A percentile compares a stretch with the other conserved stretches of the same genome.
These are phyloP conservation scores for Torulaspora microellipsoides DNA, from an alignment of 805 yeast genomes.

Conservation along the genomic window DNA sequence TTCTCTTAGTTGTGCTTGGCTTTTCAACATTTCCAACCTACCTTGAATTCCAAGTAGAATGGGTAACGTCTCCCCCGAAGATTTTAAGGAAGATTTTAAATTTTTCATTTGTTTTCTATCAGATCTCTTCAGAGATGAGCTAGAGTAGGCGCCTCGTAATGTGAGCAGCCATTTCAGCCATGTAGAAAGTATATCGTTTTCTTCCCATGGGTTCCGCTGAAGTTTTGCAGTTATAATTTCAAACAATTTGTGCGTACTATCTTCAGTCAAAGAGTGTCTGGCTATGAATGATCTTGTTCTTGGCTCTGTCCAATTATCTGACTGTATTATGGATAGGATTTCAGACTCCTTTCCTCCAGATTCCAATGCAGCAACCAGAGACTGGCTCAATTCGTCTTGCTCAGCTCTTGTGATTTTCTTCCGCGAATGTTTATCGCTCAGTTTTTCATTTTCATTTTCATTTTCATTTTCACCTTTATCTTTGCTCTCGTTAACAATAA, in stretches of 20 bases:
- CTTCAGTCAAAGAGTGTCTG: conserved; percentile 39
- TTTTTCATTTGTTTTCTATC: conserved; percentile 43
- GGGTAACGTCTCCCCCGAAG: conserved; percentile 58
- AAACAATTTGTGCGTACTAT: conserved; percentile 41
- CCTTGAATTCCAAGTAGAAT: conserved; percentile 80
- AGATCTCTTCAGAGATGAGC: conserved; percentile 22
- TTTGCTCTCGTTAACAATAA: conserved; percentile 18
- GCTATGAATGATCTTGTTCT: conserved; percentile 31
- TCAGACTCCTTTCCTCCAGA: conserved; percentile 24
- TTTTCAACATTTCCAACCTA: conserved; percentile 65
- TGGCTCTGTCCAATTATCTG: conserved; percentile 29
- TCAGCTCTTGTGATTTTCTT: conserved; percentile 25
- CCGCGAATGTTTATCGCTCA: conserved; percentile 5
- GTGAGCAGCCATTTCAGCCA: conserved; percentile 85
- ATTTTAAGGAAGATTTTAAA: conserved; percentile 52
- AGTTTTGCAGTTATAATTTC: conserved; percentile 44
- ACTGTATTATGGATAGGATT: conserved; percentile 22
- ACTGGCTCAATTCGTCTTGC: conserved; percentile 25
- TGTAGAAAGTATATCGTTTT: conserved; percentile 30
- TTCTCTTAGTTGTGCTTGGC: conserved; percentile 68
- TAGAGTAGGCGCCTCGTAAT: conserved; percentile 47
- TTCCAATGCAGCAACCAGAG: conserved; percentile 30
- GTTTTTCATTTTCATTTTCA: conserved; percentile 29
- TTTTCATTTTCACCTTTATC: conserved; percentile 30
- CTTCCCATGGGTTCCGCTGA: conserved; percentile 34